phyloP scores from a whole-genome alignment of 805 yeast genomes.

The Sugiyamaella mastotermitis region DNA sequence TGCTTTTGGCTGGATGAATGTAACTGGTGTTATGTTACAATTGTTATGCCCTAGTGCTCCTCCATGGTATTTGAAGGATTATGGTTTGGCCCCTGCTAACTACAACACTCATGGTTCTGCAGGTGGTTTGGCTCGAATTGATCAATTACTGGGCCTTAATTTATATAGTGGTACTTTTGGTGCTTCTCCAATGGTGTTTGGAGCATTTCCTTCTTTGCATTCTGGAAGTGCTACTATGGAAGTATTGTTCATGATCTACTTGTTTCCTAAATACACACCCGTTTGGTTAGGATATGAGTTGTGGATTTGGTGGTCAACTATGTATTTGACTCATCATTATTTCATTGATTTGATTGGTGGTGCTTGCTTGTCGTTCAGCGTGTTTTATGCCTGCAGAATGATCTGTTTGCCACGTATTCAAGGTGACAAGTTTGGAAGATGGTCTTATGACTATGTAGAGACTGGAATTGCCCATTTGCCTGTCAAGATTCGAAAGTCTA shows the following conservation, averaged over 20 bases:
- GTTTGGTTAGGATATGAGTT: slow-evolving; percentile 71
- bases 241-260: slow-evolving; percentile 74
- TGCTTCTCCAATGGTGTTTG: slow-evolving; percentile 89
- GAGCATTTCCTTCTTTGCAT: slow-evolving; percentile 82
- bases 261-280: slow-evolving; percentile 67
- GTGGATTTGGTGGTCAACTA: slow-evolving; percentile 98
- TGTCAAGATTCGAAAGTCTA: slow-evolving; percentile 23
- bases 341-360: slow-evolving; percentile 94
- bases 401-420: slow-evolving; percentile 50
- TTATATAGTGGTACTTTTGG: slow-evolving; percentile 76
- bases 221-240: slow-evolving; percentile 95
- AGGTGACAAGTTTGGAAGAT: slow-evolving; percentile 33
- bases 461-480: slow-evolving; percentile 21
- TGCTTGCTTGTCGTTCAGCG: slow-evolving; percentile 67
- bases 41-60: slow-evolving; percentile 89
- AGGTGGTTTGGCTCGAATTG: slow-evolving; percentile 90
- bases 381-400: slow-evolving; percentile 65
- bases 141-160: slow-evolving; percentile 67
- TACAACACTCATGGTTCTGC: slow-evolving; percentile 91
- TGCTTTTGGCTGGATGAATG: slow-evolving; percentile 92
- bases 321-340: slow-evolving; percentile 96
- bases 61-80: slow-evolving; percentile 87
- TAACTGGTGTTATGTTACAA: slow-evolving; percentile 78
- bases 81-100: slow-evolving; percentile 86
- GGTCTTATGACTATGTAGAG: slow-evolving; percentile 38